Evolutionary conservation across 202 grass and related monocot species (phyloP).

Genomic region (Elaeis oleifera): DNA sequence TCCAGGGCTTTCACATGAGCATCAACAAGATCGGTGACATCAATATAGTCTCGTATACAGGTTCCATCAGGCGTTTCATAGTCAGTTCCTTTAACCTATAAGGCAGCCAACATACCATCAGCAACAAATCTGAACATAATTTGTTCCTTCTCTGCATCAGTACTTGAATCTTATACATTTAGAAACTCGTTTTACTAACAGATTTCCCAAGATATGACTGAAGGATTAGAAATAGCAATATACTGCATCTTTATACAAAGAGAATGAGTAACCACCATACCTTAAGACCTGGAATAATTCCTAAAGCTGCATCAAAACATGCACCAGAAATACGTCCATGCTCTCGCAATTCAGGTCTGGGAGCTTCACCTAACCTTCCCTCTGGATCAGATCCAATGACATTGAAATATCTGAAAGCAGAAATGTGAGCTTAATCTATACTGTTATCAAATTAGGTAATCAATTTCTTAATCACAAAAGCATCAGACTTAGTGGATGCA

Average conservation of each 20-base stretch:
- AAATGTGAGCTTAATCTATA: constrained; percentile 11
- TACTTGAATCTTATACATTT: no score
- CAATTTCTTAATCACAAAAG: not conserved
- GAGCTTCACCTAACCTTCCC: constrained; percentile 79
- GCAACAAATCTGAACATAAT: no score
- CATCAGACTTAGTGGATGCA: not conserved
- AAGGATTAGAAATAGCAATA: not conserved
- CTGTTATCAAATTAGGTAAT: not conserved
- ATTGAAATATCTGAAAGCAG: constrained; percentile 72
- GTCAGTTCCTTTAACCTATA: constrained; percentile 85
- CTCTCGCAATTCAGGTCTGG: constrained; percentile 71
- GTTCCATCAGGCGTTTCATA: constrained; percentile 82
- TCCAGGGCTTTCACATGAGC: constrained; percentile 90
- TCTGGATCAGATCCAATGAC: constrained; percentile 93
- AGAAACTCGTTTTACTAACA: no score
- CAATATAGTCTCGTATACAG: constrained; percentile 91
- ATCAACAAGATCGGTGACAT: constrained; percentile 89
- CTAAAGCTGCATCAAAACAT: constrained; percentile 84
- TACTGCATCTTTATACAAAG: no score
- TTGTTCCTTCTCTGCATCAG: no score
- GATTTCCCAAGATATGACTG: not conserved
- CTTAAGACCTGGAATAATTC: constrained; percentile 88
- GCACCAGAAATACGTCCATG: constrained; percentile 89
- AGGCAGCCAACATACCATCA: not conserved
- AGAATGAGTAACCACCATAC: constrained; percentile 17